A percentile compares a stretch with the other conserved stretches of the same genome.
Conservation (phyloP, 306 rosid species). For the Malus fusca region DNA sequence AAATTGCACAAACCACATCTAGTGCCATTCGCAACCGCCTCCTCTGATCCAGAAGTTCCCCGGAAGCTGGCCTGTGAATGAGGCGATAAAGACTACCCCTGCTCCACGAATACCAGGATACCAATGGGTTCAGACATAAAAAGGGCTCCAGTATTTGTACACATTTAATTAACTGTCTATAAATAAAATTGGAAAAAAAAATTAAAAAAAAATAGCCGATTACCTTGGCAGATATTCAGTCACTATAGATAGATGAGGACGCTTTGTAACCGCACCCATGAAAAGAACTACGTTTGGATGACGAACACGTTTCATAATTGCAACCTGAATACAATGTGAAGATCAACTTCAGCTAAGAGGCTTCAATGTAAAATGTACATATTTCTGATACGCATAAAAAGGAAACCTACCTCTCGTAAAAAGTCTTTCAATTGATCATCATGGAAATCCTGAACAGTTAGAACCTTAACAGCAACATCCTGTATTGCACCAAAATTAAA, state of each 20-base stretch:
- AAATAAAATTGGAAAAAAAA: background rate
- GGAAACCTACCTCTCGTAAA: conserved; percentile 63
- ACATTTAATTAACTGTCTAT: too few relatives aligned
- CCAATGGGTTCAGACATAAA: conserved; percentile 2
- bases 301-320: conserved; percentile 95
- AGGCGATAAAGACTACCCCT: conserved; percentile 91
- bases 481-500: conserved; percentile 23
- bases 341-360: conserved; percentile 4
- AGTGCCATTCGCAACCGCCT: conserved; percentile 79
- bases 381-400: background rate
- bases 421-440: conserved; percentile 89
- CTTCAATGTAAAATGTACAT: background rate
- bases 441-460: conserved; percentile 71
- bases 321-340: conserved; percentile 52
- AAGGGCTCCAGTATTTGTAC: background rate
- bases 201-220: background rate
- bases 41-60: conserved; percentile 76
- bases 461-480: conserved; percentile 98
- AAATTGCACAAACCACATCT: conserved; percentile 69
- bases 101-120: conserved; percentile 15
- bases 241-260: conserved; percentile 86
- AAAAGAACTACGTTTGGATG: conserved; percentile 96
- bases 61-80: conserved; percentile 80
- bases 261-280: conserved; percentile 96
- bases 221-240: conserved; percentile 93